These are phyloP conservation scores for Colletotrichum salicis DNA, from an alignment of 2,329 filamentous ascomycete species.

Conservation along the genomic window DNA sequence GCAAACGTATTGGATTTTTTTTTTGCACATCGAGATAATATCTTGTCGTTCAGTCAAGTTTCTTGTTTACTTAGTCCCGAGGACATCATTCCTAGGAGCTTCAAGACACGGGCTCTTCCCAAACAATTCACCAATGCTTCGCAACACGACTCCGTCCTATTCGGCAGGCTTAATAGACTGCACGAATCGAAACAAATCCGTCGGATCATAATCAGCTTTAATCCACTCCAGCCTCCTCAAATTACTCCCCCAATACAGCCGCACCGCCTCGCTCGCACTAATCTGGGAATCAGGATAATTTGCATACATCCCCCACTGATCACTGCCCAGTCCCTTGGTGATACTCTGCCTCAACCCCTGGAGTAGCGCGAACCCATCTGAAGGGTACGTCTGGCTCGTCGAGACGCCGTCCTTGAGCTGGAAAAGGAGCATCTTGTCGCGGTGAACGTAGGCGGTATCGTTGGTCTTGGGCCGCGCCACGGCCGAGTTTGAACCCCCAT, in stretches of 20 bases:
- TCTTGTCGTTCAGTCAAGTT: no score
- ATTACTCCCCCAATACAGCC: conserved; percentile 58
- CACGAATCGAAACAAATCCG: conserved; percentile 53
- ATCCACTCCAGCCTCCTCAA: conserved; percentile 48
- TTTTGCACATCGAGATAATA: no score
- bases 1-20: no score
- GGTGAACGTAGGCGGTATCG: conserved; percentile 51
- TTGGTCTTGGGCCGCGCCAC: conserved; percentile 42
- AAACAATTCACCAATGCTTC: neutral
- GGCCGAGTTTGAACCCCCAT: conserved; percentile 49
- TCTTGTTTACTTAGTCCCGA: no score
- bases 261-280: conserved; percentile 54
- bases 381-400: conserved; percentile 43
- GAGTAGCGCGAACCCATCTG: conserved; percentile 42
- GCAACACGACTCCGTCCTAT: neutral
- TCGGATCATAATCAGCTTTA: conserved; percentile 53
- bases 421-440: conserved; percentile 59
- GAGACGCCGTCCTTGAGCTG: conserved; percentile 57
- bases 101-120: neutral
- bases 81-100: neutral
- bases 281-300: conserved; percentile 65
- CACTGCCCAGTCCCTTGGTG: conserved; percentile 46
- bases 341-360: conserved; percentile 54
- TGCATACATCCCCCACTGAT: conserved; percentile 59
- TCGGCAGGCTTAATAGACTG: conserved; percentile 40